Evolutionary conservation across 2,329 filamentous ascomycete genomes (phyloP), one percentile per base, ranked within the genome.

Genomic region (Anisogramma anomala): DNA sequence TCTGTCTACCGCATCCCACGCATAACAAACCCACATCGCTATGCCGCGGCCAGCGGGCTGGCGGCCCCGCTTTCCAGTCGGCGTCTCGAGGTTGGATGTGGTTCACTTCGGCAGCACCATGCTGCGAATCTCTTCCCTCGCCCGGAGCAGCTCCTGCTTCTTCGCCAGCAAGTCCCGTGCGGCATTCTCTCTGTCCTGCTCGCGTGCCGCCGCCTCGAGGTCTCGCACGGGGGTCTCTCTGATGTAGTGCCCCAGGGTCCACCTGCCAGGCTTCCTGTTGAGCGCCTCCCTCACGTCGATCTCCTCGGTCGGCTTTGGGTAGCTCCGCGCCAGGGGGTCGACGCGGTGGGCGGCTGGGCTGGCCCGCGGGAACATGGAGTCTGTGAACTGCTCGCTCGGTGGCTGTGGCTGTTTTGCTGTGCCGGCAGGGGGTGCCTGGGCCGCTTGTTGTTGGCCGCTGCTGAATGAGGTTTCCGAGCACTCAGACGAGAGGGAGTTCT

Each of bases 91-190:
- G n/a, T n/a, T n/a, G n/a, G 5, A n/a, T 5, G 6, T 17, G n/a
- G 28, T 19, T 40, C 33, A 44, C 11, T 31, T 38, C 9, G 37
- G 20, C 6, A 25, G 37, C 10, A 33, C 33, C 27, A 41, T 41
- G n/a, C 26, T 31, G 3, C 36, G 33, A 19, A 55, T 43, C 30
- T 53, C 46, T 19, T 51, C 53, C 40, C 60, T 58, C 23, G 59
- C 59, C 34, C 59, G 59, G 13, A 68, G 60, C 13, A 74, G 57
- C 25, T 69, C 60, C 45, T 53, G 57, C 61, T 74, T 75, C 20
- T 61, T 61, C 26, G 62, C 60, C 39, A 68, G 67, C 28, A 73
- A 59, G 33, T 65, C 62, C 44, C 54, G 55, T 13, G 56, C 55
- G 28, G 60, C 57, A 43, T 56, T 54, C 33, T 62, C 61, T 33